Conservation (phyloP, 1,139 yeast genomes). For the Candida frijolesensis region DNA sequence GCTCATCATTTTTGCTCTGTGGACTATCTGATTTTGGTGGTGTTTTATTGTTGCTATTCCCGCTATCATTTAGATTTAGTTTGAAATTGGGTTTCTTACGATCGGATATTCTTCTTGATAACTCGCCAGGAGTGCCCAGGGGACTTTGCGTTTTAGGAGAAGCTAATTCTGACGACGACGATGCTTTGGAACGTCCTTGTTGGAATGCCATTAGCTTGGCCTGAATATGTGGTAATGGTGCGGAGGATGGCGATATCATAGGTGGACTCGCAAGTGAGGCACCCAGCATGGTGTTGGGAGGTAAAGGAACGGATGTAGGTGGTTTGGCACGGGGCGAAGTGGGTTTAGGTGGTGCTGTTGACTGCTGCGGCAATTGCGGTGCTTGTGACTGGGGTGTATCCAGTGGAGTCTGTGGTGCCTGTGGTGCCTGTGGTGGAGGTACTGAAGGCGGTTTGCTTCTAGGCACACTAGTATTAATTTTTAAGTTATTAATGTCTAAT, state of each 20-base stretch:
- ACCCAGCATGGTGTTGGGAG: background rate
- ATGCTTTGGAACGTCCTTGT: conserved; percentile 53
- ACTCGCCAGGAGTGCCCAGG: conserved; percentile 32
- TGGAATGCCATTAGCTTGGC: conserved; percentile 78
- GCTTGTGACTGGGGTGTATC: background rate
- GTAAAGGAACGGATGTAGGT: background rate
- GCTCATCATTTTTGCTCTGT: conserved; percentile 6
- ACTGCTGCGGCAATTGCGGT: background rate
- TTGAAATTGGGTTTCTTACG: conserved; percentile 44
- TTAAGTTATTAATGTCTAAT: conserved; percentile 5
- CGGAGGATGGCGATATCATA: conserved; percentile 3
- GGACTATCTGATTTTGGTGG: conserved; percentile 11
- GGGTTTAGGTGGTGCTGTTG: background rate
- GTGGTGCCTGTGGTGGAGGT: conserved; percentile 5
- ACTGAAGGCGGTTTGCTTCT: conserved; percentile 6
- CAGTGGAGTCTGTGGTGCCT: conserved; percentile 4
- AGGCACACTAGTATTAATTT: conserved; percentile 1
- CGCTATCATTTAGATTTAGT: conserved; percentile 22
- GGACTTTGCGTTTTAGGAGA: conserved; percentile 9
- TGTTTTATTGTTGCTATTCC: conserved; percentile 10
- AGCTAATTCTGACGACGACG: conserved; percentile 5
- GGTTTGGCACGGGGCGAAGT: background rate
- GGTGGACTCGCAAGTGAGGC: conserved; percentile 1
- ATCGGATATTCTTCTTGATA: conserved; percentile 40
- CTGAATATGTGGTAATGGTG: conserved; percentile 45